Base-by-base conservation (phyloP, 1,284 basidiomycete species). In the Volvariella surrecta region DNA sequence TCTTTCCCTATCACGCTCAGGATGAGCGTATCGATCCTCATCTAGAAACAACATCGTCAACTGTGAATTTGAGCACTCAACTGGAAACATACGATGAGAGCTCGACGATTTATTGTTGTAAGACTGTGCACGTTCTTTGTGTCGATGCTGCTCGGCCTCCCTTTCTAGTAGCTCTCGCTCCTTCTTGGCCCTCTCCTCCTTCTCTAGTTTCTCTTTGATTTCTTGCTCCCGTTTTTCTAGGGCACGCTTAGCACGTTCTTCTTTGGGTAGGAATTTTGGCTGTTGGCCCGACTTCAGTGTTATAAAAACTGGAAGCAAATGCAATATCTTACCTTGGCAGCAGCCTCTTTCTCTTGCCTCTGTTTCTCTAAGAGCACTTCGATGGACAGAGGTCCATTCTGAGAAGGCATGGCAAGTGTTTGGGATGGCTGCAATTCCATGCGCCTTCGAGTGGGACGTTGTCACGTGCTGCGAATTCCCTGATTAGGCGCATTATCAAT, bases 211-310 rank as follows among this genome's bases (percentile, higher is more conserved):
- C 39, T 76, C 79, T 45, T 67, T 73, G 44, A 90, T 83, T 59
- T 89, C 90, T 49, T 79, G 75, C 41, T 79, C 73, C n/a, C 91
- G 82, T 56, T 89, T 86, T 30, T 82, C 80, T 50, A 95, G 86
- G 1, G 92, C 93, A 31, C 94, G 66, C 54, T 80, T 79, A n/a
- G 88, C 88, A 37, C 91, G 79, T 56, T 93, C 84, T 52, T 90
- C 88, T 62, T 86, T 94, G 2, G 86, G 79, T 15, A 95, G 70
- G 67, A 95, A 95, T 60, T 79, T 92, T 24, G 90, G 90, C 89
- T 93, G 61, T n/a, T 28, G 11, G 24, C 11, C 6, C 24, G 6
- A 11, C 24, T 6, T 28, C 11, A 28, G 2, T 7, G 1, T 11
- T 19, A 19, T 31, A 35, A 22, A 28, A 16, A 11, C 20, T 24